Evolutionary conservation across 352 stramenopile genomes (phyloP), one percentile per base, ranked within the genome.

Genomic region (Globisporangium ultimum): DNA sequence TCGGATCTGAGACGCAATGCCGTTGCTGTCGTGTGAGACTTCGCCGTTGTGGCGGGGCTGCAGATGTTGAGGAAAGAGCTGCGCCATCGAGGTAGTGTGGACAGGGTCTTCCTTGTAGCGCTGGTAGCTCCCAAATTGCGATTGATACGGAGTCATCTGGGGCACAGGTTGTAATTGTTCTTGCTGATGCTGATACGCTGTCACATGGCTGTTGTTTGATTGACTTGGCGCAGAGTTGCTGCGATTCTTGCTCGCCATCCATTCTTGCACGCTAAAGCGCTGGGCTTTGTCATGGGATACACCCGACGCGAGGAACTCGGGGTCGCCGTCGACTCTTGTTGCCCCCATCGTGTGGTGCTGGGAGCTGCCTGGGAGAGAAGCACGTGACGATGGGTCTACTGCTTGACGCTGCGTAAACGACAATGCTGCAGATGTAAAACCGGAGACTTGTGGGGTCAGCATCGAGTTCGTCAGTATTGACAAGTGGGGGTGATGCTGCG

Each of bases 281-380:
- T 67, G 79, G 0, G 68, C 78, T 45, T 84, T 85, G 28, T 91
- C 82, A 41, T 91, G 82, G 9, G 82, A 89, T 28, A 91, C 82
- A 1, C 82, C 82, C 2, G 72, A 72, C 2, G 73, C 49, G 12
- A 88, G 63, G 32, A 84, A 66, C 12, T 88, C 80, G 13, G 76
- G 68, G 34, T 89, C 67, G 28, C 56, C 80, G 20, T 75, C 59
- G 2, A 89, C 55, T 2, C 78, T 64, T 15, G 69, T 55, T 7
- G 52, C 34, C 4, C 50, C 53, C 14, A 28, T 3, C 15, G 24
- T 13, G 21, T 57, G 18, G 20, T 41, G 21, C 7, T 48, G 18
- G 4, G 24, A 47, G 8, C 18, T 34, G 46, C 12, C 6, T 17
- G 49, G 14, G 24, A 55, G 46, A 43, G 14, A 43, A 13, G 38